phyloP scores from a whole-genome alignment of 2,329 filamentous ascomycete genomes.

The Colletotrichum costaricense region DNA sequence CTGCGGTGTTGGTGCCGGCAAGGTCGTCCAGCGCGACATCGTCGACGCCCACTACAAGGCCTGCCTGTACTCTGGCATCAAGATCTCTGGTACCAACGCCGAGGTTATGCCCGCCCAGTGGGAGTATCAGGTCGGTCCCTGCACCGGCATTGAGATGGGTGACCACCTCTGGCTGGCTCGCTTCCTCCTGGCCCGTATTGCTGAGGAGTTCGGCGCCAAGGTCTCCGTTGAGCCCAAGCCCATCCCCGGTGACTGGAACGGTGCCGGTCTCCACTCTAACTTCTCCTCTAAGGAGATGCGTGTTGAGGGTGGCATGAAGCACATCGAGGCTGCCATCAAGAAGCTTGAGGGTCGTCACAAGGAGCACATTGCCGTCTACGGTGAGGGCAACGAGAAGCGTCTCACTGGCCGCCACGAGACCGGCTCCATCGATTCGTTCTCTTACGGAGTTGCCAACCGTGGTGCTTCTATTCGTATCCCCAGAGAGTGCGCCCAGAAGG shows the following conservation, averaged over 20 bases:
- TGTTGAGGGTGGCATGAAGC: constrained; percentile 89
- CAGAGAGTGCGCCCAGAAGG: constrained; percentile 84
- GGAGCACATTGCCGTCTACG: constrained; percentile 93
- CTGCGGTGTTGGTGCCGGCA: constrained; percentile 90
- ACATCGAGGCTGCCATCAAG: constrained; percentile 88
- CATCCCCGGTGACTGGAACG: constrained; percentile 90
- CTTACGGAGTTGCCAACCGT: constrained; percentile 94
- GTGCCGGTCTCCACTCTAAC: constrained; percentile 92
- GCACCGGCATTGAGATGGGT: constrained; percentile 88
- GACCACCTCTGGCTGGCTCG: constrained; percentile 93
- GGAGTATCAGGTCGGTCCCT: constrained; percentile 98
- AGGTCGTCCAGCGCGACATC: constrained; percentile 97
- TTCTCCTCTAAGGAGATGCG: constrained; percentile 93
- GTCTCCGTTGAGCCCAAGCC: constrained; percentile 97
- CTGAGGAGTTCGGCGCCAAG: constrained; percentile 96
- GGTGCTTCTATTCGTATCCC: constrained; percentile 94
- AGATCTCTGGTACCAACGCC: constrained; percentile 98
- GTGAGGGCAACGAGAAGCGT: constrained; percentile 94
- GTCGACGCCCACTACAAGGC: constrained; percentile 95
- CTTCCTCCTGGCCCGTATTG: constrained; percentile 87
- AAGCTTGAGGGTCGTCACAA: constrained; percentile 82
- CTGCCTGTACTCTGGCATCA: constrained; percentile 75
- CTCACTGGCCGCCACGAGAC: constrained; percentile 97
- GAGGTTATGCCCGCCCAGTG: constrained; percentile 99
- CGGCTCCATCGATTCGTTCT: constrained; percentile 91